Evolutionary conservation across 495 filamentous ascomycete genomes (phyloP), one percentile per base, ranked within the genome.

Genomic region (Ramalina peruviana): DNA sequence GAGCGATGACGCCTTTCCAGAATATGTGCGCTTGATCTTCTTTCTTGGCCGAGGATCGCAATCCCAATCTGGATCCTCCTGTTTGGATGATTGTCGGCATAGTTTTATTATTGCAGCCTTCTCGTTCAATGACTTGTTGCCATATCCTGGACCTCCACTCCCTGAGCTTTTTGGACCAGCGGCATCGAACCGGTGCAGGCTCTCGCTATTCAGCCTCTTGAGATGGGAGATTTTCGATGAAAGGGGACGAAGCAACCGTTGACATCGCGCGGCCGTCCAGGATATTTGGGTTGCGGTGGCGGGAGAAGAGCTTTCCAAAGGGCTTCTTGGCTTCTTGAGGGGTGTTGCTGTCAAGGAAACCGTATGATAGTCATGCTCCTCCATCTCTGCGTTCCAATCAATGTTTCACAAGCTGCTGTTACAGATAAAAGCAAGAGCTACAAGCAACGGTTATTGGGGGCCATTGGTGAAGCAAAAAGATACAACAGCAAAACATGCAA

Each of bases 191-290:
- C 27, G 20, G 20, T 23, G 33, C 38, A 13, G 23, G 21, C 25
- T 46, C 44, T 37, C 40, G 40, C 12, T 70, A 66, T 40, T 71
- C n/a, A 48, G 16, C 21, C 37, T 77, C 40, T 67, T 68, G 13
- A 79, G 60, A 9, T 72, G 66, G 50, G 69, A 57, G 19, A 81
- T 67, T 30, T 73, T 70, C 17, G 72, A 69, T 19, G 73, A 61
- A 21, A 81, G 58, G 15, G 74, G 74, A 26, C 76, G 68, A 20
- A 81, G 63, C 6, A 81, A 62, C 11, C 75, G 69, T 47, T 75
- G 67, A 44, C 77, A 81, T 50, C 74, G 58, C 16, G 74, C 69
- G 9, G 75, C 65, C 6, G 73, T 79, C 77, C 77, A 80, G 26
- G 69, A 64, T 41, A 36, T 13, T 48, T 58, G 41, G 38, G 3